phyloP scores from a whole-genome alignment of 2,329 filamentous ascomycete species.

The Ophiostoma ips region DNA sequence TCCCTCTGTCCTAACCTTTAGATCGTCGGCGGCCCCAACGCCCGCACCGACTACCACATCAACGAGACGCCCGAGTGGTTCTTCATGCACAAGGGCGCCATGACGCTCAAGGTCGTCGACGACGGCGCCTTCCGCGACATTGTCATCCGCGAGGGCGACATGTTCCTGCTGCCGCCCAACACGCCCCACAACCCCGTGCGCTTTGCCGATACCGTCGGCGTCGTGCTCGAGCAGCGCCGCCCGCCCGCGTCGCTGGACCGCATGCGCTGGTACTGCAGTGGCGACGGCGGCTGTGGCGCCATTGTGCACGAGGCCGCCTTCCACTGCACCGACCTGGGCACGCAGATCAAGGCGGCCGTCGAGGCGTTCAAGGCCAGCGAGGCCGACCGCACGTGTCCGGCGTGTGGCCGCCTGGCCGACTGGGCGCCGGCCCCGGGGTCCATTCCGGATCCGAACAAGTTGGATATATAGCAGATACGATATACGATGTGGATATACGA shows the following conservation, averaged over 20 bases:
- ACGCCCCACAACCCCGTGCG: slow-evolving; percentile 93
- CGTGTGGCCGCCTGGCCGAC: slow-evolving; percentile 51
- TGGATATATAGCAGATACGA: slow-evolving; percentile 4
- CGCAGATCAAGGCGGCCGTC: slow-evolving; percentile 87
- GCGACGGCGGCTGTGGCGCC: slow-evolving; percentile 37
- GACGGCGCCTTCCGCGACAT: slow-evolving; percentile 61
- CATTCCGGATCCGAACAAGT: slow-evolving; percentile 45
- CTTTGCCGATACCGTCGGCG: slow-evolving; percentile 84
- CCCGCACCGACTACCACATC: slow-evolving; percentile 95
- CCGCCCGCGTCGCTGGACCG: slow-evolving; percentile 57
- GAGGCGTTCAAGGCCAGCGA: slow-evolving; percentile 59
- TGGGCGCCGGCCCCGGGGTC: slow-evolving; percentile 48
- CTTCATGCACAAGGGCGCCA: slow-evolving; percentile 87
- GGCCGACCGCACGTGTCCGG: slow-evolving; percentile 57
- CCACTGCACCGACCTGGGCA: slow-evolving; percentile 78
- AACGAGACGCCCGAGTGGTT: slow-evolving; percentile 96
- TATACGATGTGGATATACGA: no score
- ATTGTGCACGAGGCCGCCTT: slow-evolving; percentile 79
- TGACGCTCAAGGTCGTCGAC: slow-evolving; percentile 88
- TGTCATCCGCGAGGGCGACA: slow-evolving; percentile 79
- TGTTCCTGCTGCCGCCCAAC: slow-evolving; percentile 86
- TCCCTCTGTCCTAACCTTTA: slow-evolving; percentile 3
- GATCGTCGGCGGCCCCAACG: slow-evolving; percentile 81
- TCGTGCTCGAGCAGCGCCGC: slow-evolving; percentile 79
- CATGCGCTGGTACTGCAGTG: slow-evolving; percentile 66